Base-by-base conservation (phyloP, 2,329 filamentous ascomycete species). In the Didymella sp. region DNA sequence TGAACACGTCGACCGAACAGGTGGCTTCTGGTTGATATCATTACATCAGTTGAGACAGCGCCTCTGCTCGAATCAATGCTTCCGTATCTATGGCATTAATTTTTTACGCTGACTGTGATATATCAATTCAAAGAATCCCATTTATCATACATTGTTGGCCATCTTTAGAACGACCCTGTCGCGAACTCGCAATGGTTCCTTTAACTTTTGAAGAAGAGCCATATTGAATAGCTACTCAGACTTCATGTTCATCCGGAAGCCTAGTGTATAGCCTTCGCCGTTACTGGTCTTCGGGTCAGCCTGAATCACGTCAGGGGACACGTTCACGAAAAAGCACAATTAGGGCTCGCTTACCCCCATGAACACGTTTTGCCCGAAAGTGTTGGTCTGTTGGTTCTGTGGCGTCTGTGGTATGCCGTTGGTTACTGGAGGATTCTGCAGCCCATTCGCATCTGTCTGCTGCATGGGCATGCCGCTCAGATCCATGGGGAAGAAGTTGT, bases 401-500 rank as follows among this genome's bases (percentile, higher is more conserved):
- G 63, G 62, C 11, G 22, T 60, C 45, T 65, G 67, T 43, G 63
- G 62, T 19, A 24, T 68, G 70, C 28, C 58, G 12, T 59, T 50
- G 42, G 61, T 42, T 15, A 38, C 43, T 22, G 60, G 22, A 35
- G 71, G 59, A 35, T 60, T 53, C 56, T 71, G 49, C 4, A 69
- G n/a, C 6, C 40, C 61, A 25, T 44, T 62, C 13, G 56, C 35
- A 24, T 74, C 73, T 21, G 67, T 68, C 57, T 74, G 73, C 57
- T 74, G 73, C 68, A 71, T 69, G 13, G 60, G 73, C 62, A 72
- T 75, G 38, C 61, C 64, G 35, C 67, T 64, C 19, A 74, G 21
- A 63, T 79, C 78, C 76, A 79, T 78, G 0, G 79, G 78, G 67
- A 79, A 81, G 68, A 80, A 78, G 19, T 73, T 73, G 54, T 73